phyloP scores from a whole-genome alignment of 2,329 filamentous ascomycete genomes.

The Juglanconis sp. region DNA sequence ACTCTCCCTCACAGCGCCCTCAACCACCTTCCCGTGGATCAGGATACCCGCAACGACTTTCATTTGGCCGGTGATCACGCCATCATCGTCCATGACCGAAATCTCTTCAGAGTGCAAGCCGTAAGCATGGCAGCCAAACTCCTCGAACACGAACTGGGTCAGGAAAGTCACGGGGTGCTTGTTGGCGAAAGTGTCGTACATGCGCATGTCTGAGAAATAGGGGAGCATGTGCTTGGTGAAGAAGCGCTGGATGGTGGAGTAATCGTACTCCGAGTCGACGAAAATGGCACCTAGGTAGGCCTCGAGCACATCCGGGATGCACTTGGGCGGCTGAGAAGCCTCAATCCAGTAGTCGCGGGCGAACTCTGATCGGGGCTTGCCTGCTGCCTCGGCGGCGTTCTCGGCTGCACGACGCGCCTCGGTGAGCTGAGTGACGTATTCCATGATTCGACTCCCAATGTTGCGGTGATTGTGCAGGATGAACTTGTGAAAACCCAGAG shows the following conservation, averaged over 20 bases:
- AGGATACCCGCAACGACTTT: conserved; percentile 69
- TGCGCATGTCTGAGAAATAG: conserved; percentile 80
- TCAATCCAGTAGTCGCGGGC: conserved; percentile 67
- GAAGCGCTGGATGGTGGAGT: conserved; percentile 68
- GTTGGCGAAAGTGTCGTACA: conserved; percentile 84
- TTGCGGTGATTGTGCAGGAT: conserved; percentile 53
- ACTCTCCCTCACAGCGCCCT: conserved; percentile 58
- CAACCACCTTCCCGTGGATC: conserved; percentile 69
- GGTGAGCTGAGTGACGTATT: conserved; percentile 57
- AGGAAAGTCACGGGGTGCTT: conserved; percentile 80
- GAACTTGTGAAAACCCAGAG: conserved; percentile 73
- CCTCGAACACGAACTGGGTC: conserved; percentile 57
- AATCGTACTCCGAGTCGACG: conserved; percentile 82
- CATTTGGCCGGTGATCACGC: conserved; percentile 27
- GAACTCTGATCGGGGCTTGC: conserved; percentile 36
- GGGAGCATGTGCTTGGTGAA: conserved; percentile 71
- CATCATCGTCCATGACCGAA: conserved; percentile 30
- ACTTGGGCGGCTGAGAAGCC: conserved; percentile 65
- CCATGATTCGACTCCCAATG: conserved; percentile 43
- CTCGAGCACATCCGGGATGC: conserved; percentile 82
- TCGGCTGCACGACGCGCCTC: conserved; percentile 34
- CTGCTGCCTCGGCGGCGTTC: conserved; percentile 30
- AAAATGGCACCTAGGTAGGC: conserved; percentile 87
- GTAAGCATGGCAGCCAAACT: conserved; percentile 63
- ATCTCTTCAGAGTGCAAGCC: conserved; percentile 53